Base-by-base conservation (phyloP, 768 basidiomycete genomes). In the Pleurotus sapidus region DNA sequence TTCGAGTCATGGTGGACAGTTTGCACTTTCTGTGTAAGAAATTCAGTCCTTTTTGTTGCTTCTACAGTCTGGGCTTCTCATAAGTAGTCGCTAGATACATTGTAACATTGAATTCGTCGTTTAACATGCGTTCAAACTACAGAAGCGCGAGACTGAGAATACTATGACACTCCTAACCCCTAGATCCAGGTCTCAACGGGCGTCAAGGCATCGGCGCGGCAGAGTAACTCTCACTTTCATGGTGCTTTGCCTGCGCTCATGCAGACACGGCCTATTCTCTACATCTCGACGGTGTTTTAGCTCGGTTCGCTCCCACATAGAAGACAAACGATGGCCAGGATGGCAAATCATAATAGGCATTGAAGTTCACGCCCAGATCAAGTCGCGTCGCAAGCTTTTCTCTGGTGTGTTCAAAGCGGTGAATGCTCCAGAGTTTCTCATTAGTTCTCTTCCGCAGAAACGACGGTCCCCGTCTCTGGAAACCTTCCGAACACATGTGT, bases 361-460 rank as follows among this genome's bases (percentile, higher is more conserved):
- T 47, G 97, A 99, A 67, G 91, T 96, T 4, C 97, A 98, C 67
- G 92, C 94, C 0, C 96, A 98, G 68, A 84, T 99, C 66, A 91
- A 89, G 70, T 88, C 93, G 2, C 83, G 87, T 57, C 74, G 77
- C 57, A 99, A 99, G 71, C 80, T 99, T 23, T 98, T 99, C 72
- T 98, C 95, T 38, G 71, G 78, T 77, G 23, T 23, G 54, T 46
- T 24, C 30, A 40, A 48, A 5, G 15, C 30, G 30, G 23, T 6
- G 6, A 34, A 3, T 6, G 5, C 5, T 12, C 20, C n/a, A 18
- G 51, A 46, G 50, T 20, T 24, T 1, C n/a, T 46, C 38, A 48
- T 12, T 47, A 37, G 56, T 5, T 39, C 27, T 48, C 46, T 40
- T 24, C 40, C 49, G 15, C 49, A 78, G 80, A 75, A 37, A 72